Evolutionary conservation across 768 basidiomycete species (phyloP).

Genomic region (Collybia mongolica): DNA sequence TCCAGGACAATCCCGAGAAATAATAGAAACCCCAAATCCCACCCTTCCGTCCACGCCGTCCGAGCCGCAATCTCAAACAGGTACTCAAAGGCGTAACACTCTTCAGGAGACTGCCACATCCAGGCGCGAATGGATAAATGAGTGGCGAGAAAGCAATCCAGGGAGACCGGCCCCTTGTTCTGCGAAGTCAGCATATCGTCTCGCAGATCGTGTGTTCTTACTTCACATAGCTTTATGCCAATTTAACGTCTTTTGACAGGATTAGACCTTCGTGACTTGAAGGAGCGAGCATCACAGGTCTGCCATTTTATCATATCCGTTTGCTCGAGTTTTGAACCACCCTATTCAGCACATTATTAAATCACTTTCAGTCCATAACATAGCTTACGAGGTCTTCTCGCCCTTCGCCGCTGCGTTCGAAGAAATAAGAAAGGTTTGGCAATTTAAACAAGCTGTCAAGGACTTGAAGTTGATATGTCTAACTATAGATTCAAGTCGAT

Average conservation of each 20-base stretch:
- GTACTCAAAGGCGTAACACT: slow-evolving; percentile 16
- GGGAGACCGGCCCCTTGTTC: slow-evolving; percentile 70
- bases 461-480: slow-evolving; percentile 42
- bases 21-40: slow-evolving; percentile 14
- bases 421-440: slow-evolving; percentile 68
- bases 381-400: slow-evolving; percentile 84
- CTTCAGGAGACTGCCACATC: slow-evolving; percentile 24
- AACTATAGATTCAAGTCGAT: slow-evolving; percentile 57
- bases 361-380: slow-evolving; percentile 74
- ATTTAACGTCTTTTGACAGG: slow-evolving; percentile 35
- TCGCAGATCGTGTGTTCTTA: slow-evolving; percentile 72
- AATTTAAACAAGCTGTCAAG: neutral
- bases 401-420: slow-evolving; percentile 82
- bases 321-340: neutral
- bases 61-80: slow-evolving; percentile 25
- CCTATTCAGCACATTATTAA: slow-evolving; percentile 67
- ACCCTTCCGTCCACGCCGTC: slow-evolving; percentile 23
- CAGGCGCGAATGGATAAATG: slow-evolving; percentile 67
- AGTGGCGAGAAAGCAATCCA: slow-evolving; percentile 63
- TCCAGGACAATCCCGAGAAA: slow-evolving; percentile 17
- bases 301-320: neutral
- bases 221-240: neutral
- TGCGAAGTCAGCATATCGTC: slow-evolving; percentile 80
- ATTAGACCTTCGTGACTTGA: slow-evolving; percentile 70
- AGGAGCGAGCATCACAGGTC: slow-evolving; percentile 65